Percentiles rank a stretch among this genome's conserved stretches.
Conservation (phyloP, 1,284 basidiomycete species). For the Ganoderma sp. region DNA sequence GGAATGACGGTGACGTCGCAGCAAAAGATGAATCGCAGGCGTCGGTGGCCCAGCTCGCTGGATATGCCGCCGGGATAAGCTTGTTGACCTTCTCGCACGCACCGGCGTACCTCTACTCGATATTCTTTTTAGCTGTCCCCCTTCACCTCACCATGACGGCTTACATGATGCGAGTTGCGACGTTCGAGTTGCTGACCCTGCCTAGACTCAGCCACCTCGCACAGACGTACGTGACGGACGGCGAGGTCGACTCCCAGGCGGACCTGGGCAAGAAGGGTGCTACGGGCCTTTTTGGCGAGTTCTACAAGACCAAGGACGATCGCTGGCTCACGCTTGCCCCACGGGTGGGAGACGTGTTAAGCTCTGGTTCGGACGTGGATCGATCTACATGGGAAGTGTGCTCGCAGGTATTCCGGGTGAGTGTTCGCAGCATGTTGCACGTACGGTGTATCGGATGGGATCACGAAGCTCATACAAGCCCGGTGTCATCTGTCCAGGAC, state of each 20-base stretch:
- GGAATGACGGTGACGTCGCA: constrained; percentile 42
- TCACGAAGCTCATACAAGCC: constrained; percentile 15
- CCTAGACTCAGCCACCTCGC: constrained; percentile 38
- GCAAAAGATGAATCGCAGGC: constrained; percentile 43
- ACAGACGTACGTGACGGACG: constrained; percentile 30
- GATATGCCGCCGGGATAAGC: constrained; percentile 40
- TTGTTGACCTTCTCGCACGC: constrained; percentile 41
- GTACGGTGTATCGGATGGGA: background rate
- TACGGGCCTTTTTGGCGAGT: constrained; percentile 42
- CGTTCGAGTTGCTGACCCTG: constrained; percentile 41
- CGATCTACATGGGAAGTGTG: constrained; percentile 36
- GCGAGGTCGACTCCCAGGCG: constrained; percentile 29
- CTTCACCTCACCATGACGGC: constrained; percentile 36
- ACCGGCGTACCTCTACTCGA: constrained; percentile 39
- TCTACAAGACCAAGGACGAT: constrained; percentile 37
- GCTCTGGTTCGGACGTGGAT: constrained; percentile 25
- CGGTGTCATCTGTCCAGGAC: constrained; percentile 27
- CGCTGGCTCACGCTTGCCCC: constrained; percentile 36
- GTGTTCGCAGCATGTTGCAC: constrained; percentile 15
- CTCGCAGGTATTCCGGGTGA: constrained; percentile 37
- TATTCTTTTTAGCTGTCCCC: constrained; percentile 39
- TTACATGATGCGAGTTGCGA: constrained; percentile 40
- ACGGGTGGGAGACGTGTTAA: constrained; percentile 36
- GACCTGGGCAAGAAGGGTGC: constrained; percentile 31
- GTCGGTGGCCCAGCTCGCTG: constrained; percentile 39